Evolutionary conservation across 805 yeast genomes (phyloP).

Genomic region (Lipomyces sp.): DNA sequence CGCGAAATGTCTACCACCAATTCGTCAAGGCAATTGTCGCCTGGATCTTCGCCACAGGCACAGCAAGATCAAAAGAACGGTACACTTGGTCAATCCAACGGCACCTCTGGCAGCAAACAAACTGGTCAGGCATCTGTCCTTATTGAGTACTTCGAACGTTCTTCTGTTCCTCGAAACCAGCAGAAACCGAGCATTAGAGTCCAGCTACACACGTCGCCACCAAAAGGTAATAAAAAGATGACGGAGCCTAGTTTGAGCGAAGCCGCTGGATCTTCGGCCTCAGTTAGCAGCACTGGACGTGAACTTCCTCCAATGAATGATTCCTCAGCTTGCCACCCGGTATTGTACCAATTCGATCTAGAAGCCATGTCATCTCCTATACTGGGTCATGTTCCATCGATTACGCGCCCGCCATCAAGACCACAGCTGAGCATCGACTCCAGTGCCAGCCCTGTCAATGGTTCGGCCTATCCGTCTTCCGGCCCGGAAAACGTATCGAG

Average conservation of each 20-base stretch:
- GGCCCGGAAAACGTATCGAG: neutral
- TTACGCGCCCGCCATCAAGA: neutral
- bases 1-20: neutral
- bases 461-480: neutral
- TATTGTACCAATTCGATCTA: neutral
- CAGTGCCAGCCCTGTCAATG: neutral
- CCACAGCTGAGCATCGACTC: neutral
- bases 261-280: neutral
- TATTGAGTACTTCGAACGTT: slow-evolving; percentile 28
- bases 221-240: neutral
- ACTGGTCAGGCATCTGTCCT: slow-evolving; percentile 25
- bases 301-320: neutral
- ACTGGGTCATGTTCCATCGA: neutral
- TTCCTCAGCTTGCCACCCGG: neutral
- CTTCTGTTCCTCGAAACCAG: slow-evolving; percentile 3
- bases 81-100: neutral
- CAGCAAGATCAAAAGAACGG: neutral
- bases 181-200: slow-evolving; percentile 31
- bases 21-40: neutral
- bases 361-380: neutral
- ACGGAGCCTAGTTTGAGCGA: neutral
- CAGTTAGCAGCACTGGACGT: neutral
- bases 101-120: neutral
- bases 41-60: slow-evolving; percentile 1
- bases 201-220: slow-evolving; percentile 15